Conservation (phyloP, 768 basidiomycete species). For the Kwoniella heveanensis region DNA sequence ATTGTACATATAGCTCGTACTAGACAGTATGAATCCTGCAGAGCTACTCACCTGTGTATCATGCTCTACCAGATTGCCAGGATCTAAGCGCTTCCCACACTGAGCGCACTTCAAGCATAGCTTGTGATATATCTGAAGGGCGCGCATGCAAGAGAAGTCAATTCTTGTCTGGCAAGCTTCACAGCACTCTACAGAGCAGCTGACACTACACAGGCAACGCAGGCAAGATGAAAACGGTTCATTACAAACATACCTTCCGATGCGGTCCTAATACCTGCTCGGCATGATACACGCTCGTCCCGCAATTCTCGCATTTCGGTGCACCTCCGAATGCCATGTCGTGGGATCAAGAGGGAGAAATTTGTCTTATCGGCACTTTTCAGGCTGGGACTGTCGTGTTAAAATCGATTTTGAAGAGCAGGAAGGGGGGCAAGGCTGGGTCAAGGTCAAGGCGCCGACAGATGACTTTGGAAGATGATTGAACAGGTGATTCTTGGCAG, state of each 20-base stretch:
- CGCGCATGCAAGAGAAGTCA: too few species aligned
- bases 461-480: too few species aligned
- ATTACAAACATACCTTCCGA: constrained; percentile 37
- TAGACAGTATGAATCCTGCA: neutral
- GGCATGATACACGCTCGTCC: constrained; percentile 48
- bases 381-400: neutral
- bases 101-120: constrained; percentile 49
- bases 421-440: too few species aligned
- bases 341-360: neutral
- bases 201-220: too few species aligned
- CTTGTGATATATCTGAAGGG: constrained; percentile 46
- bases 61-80: constrained; percentile 49
- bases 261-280: constrained; percentile 51
- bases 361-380: neutral
- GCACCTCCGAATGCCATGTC: constrained; percentile 36
- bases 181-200: too few species aligned
- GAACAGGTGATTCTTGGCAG: too few species aligned
- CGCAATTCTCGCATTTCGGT: constrained; percentile 42
- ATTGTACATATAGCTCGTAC: neutral
- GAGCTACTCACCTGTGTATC: constrained; percentile 33
- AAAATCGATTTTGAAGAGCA: too few species aligned
- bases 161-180: too few species aligned
- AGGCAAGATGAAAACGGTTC: too few species aligned
- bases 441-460: too few species aligned
- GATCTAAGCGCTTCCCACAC: constrained; percentile 50